A percentile compares a stretch with the other conserved stretches of the same genome.
Evolutionary conservation across 2,329 filamentous ascomycete genomes (phyloP).

Genomic region (Claviceps cyperi): DNA sequence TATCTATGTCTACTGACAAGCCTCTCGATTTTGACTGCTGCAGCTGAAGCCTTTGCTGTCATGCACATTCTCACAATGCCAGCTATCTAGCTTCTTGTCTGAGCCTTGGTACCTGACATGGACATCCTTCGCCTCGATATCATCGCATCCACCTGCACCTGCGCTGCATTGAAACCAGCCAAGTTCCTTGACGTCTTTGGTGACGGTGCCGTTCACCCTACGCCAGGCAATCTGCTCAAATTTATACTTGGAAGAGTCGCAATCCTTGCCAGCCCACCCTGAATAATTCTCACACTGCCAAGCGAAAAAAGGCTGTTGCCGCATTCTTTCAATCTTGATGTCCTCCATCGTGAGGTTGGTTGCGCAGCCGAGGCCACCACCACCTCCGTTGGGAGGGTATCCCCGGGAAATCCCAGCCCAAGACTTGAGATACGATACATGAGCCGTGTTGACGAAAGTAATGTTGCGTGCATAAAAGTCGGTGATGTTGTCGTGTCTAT

Average conservation of each 20-base stretch:
- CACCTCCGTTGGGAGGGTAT: conserved; percentile 43
- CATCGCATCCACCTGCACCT: conserved; percentile 17
- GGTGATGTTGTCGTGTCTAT: conserved; percentile 32
- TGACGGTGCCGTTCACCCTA: conserved; percentile 16
- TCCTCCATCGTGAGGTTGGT: conserved; percentile 19
- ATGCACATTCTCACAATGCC: conserved; percentile 16
- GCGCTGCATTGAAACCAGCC: conserved; percentile 19
- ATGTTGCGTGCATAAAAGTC: conserved; percentile 34
- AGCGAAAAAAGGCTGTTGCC: conserved; percentile 18
- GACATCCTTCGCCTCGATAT: conserved; percentile 14
- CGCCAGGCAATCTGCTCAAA: conserved; percentile 16
- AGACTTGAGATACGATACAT: conserved; percentile 42
- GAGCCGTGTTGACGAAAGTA: conserved; percentile 27
- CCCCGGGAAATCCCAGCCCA: conserved; percentile 38
- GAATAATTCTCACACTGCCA: conserved; percentile 23
- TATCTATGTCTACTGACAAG: background rate
- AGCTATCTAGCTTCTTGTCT: conserved; percentile 9
- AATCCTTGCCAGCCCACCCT: conserved; percentile 19
- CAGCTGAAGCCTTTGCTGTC: conserved; percentile 13
- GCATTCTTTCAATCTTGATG: conserved; percentile 13
- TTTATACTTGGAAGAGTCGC: conserved; percentile 19
- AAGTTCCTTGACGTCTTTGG: conserved; percentile 11
- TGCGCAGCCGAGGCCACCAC: conserved; percentile 34
- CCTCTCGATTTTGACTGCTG: conserved; percentile 1
- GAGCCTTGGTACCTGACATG: conserved; percentile 8